These are phyloP conservation scores for Gossypium sturtianum DNA, from an alignment of 345 rosid species.

Conservation along the genomic window DNA sequence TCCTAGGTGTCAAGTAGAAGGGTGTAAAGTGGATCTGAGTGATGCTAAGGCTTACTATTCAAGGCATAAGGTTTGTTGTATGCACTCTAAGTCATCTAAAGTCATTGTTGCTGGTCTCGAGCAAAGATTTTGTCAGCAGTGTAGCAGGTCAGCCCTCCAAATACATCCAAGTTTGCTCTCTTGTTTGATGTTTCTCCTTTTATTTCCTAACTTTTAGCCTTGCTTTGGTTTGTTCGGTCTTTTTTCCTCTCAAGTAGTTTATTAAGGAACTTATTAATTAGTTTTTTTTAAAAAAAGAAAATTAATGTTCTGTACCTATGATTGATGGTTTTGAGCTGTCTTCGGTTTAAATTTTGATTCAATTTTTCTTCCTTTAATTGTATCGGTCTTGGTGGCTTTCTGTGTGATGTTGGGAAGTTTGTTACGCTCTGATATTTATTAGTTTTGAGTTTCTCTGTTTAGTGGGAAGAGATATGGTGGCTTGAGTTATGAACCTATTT, in stretches of 20 bases:
- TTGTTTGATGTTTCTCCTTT: background rate
- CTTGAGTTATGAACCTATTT: background rate
- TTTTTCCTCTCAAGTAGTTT: background rate
- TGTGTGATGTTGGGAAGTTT: background rate
- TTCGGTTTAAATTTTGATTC: background rate
- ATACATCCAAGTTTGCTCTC: background rate
- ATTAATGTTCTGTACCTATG: background rate
- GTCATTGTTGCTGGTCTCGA: constrained; percentile 76
- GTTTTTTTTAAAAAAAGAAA: too few species aligned
- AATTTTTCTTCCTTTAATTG: background rate
- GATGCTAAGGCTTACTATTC: constrained; percentile 88
- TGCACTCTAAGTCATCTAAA: constrained; percentile 76
- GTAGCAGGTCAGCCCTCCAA: constrained; percentile 63
- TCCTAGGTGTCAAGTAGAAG: constrained; percentile 93
- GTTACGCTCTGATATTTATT: background rate
- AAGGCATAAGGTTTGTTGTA: constrained; percentile 81
- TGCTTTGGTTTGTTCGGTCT: background rate
- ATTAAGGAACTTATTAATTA: background rate
- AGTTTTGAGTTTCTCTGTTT: background rate
- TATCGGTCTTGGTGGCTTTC: background rate
- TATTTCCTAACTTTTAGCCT: background rate
- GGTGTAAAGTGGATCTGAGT: constrained; percentile 89
- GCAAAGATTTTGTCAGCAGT: constrained; percentile 70
- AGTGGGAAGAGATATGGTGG: background rate
- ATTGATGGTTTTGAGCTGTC: background rate